Evolutionary conservation across 2,329 filamentous ascomycete species (phyloP), one percentile per base, ranked within the genome.

Genomic region (Ophiognomonia clavigignenti-juglandacearum): DNA sequence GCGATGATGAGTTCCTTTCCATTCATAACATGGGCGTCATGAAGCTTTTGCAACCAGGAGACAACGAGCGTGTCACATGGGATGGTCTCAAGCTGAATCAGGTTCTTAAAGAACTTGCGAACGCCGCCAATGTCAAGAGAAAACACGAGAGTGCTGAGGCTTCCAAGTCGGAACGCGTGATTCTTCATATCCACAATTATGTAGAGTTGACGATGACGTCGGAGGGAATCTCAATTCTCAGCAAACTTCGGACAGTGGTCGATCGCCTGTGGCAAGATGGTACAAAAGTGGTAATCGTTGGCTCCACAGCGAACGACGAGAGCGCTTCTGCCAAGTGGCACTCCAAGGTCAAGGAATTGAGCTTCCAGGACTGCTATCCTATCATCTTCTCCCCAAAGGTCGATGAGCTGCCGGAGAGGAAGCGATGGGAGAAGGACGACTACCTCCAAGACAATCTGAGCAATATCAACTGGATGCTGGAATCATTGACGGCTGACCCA

Each of bases 101-200:
- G 26, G 70, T 77, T 6, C 56, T 86, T 35, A 77, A 82, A 39
- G 69, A 75, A 39, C 64, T 86, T n/a, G 64, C 83, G 22, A 64
- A 67, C 37, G 69, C 74, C 3, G 69, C 72, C 4, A 66, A 74
- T 22, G 47, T 59, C 18, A 68, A 64, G 47, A 62, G 18, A 55
- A 62, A 6, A 51, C 54, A 23, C 39, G 54, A 6, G 57, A 38
- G 24, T 13, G 19, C 24, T 18, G 34, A 39, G 16, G 32, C 27
- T 39, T 55, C n/a, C 22, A 19, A 53, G 23, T 51, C 45, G 44
- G 45, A 47, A 16, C 48, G 48, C 24, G 74, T 90, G 7, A 83
- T 97, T 48, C 73, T 95, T 32, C 88, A 88, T 56, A 69, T 96
- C 11, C 80, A 86, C 60, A 88, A 97, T 61, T 86, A 89, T 58